These are phyloP conservation scores for Paxillus involutus DNA, from an alignment of 768 basidiomycete species.

Conservation along the genomic window DNA sequence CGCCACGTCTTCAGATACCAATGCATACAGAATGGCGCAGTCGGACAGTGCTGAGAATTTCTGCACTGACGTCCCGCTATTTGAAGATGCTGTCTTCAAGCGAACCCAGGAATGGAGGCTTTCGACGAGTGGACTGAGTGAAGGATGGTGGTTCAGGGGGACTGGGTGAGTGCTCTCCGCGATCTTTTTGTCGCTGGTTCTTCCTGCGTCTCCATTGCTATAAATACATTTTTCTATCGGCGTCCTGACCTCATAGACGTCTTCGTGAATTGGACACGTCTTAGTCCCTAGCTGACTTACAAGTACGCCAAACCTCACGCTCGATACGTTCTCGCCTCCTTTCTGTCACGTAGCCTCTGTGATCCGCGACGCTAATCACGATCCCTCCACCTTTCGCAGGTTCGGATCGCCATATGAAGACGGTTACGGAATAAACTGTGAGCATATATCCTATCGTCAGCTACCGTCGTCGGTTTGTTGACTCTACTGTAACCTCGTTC, in stretches of 20 bases:
- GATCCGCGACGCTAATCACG: slow-evolving; percentile 2
- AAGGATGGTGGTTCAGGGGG: slow-evolving; percentile 82
- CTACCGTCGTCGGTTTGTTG: neutral
- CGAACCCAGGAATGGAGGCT: slow-evolving; percentile 83
- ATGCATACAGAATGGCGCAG: neutral
- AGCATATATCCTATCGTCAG: slow-evolving; percentile 27
- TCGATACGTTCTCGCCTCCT: neutral
- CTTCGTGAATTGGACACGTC: no score
- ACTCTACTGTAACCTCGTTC: neutral
- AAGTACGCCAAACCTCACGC: no score
- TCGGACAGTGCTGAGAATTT: neutral
- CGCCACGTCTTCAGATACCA: slow-evolving; percentile 2
- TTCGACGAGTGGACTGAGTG: slow-evolving; percentile 87
- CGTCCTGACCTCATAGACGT: no score
- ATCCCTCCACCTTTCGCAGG: slow-evolving; percentile 30
- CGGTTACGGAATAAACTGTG: slow-evolving; percentile 95
- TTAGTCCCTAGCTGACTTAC: no score
- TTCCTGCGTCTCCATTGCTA: neutral
- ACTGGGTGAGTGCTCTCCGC: slow-evolving; percentile 58
- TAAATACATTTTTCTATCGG: no score
- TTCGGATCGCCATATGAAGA: slow-evolving; percentile 82
- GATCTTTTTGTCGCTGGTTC: neutral
- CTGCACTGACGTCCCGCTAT: slow-evolving; percentile 39
- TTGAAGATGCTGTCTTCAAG: slow-evolving; percentile 76
- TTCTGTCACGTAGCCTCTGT: neutral